Evolutionary conservation across 148 eudicot genomes (phyloP), one percentile per base, ranked within the genome.

Genomic region (Selenicereus undatus): DNA sequence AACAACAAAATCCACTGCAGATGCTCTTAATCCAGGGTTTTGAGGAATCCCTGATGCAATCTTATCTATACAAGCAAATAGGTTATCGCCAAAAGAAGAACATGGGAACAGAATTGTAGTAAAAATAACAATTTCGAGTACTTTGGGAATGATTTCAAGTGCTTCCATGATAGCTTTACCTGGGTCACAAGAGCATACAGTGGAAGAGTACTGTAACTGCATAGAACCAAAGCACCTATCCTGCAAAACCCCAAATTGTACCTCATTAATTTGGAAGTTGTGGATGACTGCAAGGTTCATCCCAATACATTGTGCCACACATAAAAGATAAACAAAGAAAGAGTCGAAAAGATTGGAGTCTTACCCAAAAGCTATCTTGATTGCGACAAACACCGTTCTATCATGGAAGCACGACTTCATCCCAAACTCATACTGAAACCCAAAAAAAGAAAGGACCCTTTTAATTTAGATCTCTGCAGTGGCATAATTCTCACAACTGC

Each of bases 201-300:
- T 24, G 98, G 98, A 50, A 94, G 92, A 54, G 97, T 92, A 64
- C 87, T 92, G 71, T 94, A 94, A 86, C 98, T 92, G 90, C 95
- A 94, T 69, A 93, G 75, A 82, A 91, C 39, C 81, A 92, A 81
- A 71, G 88, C 89, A 81, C 73, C 86, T 43, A 91, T 50, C 87
- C 98, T 94, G 89, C 78, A 76, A 80, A 71, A 66, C 30, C 66
- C 68, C 58, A 65, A 30, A 35, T 56, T n/a, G 42, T 29, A 78
- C 56, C 56, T 3, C 6, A 32, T 78, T 54, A 73, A 27, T 22
- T 39, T 54, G 71, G 68, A 56, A 22, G 13, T 16, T 30, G 20
- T 1, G 30, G 11, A 82, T 26, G 39, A 50, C 17, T 17, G 50
- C 36, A 2, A 13, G 21, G 27, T 18, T 43, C 16, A 9, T 2